phyloP scores from a whole-genome alignment of 2,329 filamentous ascomycete species.

The Canariomyces notabilis region DNA sequence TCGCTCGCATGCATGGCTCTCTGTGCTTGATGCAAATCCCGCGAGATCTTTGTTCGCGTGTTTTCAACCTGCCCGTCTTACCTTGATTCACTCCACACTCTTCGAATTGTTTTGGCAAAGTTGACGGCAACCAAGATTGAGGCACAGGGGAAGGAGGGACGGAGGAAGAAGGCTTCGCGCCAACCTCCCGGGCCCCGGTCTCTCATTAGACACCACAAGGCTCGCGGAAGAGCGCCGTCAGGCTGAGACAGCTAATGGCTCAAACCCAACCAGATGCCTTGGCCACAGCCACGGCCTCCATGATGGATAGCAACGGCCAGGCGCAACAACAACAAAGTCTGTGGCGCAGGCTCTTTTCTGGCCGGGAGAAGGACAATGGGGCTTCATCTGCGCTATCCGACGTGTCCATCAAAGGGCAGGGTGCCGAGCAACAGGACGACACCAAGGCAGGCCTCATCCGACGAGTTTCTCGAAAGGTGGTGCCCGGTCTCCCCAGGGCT shows the following conservation, averaged over 20 bases:
- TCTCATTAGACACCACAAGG: neutral
- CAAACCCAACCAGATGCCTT: slow-evolving; percentile 20
- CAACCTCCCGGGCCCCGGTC: too few species aligned
- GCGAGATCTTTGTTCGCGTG: neutral
- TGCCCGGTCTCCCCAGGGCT: slow-evolving; percentile 70
- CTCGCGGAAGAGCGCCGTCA: neutral
- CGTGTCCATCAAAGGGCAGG: slow-evolving; percentile 12
- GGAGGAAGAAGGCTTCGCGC: neutral
- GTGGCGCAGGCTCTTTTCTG: slow-evolving; percentile 27
- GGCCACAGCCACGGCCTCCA: slow-evolving; percentile 15
- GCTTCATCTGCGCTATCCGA: slow-evolving; percentile 11
- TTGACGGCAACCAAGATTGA: neutral
- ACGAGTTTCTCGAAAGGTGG: slow-evolving; percentile 55
- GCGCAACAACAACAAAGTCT: slow-evolving; percentile 22
- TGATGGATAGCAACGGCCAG: slow-evolving; percentile 17
- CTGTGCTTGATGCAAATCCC: slow-evolving; percentile 12
- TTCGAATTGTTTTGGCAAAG: neutral
- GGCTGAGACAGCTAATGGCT: slow-evolving; percentile 25
- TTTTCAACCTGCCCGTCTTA: neutral
- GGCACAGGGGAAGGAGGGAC: neutral
- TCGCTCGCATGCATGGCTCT: slow-evolving; percentile 12
- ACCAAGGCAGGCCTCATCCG: slow-evolving; percentile 35
- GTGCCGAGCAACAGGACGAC: slow-evolving; percentile 27
- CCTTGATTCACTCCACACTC: neutral
- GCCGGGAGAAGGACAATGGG: slow-evolving; percentile 25